These are phyloP conservation scores for Colletotrichum spaethianum DNA, from an alignment of 2,329 filamentous ascomycete species.

Conservation along the genomic window DNA sequence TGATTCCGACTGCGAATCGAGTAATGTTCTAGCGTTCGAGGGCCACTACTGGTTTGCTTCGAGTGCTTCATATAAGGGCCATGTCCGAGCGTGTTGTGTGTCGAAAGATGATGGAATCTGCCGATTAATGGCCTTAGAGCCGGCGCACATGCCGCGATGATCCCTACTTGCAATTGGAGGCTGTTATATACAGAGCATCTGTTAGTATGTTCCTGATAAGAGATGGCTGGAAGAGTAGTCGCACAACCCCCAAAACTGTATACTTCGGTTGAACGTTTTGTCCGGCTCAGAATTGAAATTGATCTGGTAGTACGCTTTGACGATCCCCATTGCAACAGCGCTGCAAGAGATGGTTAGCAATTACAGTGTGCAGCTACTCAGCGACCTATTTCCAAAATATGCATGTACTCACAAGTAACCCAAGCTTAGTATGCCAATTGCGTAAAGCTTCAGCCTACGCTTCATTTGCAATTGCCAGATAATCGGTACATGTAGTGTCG, in stretches of 20 bases:
- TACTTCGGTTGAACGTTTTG: conserved; percentile 49
- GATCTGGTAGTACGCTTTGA: conserved; percentile 56
- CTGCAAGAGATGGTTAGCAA: conserved; percentile 40
- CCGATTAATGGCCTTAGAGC: conserved; percentile 54
- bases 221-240: conserved; percentile 25
- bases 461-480: conserved; percentile 58
- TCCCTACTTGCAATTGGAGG: conserved; percentile 56
- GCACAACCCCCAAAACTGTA: conserved; percentile 53
- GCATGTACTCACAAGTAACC: conserved; percentile 58
- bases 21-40: not conserved
- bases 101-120: conserved; percentile 46
- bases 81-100: not conserved
- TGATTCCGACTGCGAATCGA: not conserved
- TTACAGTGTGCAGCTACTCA: not conserved
- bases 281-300: conserved; percentile 46
- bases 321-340: conserved; percentile 56
- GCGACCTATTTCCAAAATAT: too few species aligned
- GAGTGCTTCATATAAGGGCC: conserved; percentile 1
- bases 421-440: conserved; percentile 58
- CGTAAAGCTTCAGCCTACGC: conserved; percentile 52
- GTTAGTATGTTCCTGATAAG: conserved; percentile 38
- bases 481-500: conserved; percentile 57
- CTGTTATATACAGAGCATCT: conserved; percentile 44
- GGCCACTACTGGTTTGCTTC: not conserved
- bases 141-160: conserved; percentile 56